Conservation (phyloP, 2,329 filamentous ascomycete species). For the Ambrosiella beaveri region DNA sequence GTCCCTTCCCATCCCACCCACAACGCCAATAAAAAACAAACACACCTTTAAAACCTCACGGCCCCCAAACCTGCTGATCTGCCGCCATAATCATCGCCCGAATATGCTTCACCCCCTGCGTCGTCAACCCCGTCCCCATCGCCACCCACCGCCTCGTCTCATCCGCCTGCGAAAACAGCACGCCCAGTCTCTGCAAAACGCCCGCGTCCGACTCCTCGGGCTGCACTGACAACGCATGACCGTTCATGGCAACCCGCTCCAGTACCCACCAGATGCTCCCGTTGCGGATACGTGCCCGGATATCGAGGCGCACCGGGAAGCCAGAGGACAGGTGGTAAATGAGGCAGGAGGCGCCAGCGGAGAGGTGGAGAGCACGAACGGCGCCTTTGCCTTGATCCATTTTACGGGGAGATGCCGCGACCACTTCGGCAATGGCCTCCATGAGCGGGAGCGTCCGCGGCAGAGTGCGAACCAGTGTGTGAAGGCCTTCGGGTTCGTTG, state of each 20-base stretch:
- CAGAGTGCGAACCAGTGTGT: constrained; percentile 35
- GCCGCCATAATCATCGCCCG: constrained; percentile 13
- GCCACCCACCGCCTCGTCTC: constrained; percentile 16
- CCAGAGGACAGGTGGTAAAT: constrained; percentile 29
- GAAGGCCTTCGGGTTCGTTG: constrained; percentile 36
- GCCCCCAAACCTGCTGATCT: constrained; percentile 12
- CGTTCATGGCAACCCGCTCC: constrained; percentile 19
- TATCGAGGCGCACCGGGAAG: constrained; percentile 31
- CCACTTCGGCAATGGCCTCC: constrained; percentile 26
- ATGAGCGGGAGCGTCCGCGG: constrained; percentile 48
- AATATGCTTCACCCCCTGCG: constrained; percentile 7
- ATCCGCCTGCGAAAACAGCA: constrained; percentile 4
- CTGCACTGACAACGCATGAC: constrained; percentile 9
- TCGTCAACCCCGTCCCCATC: constrained; percentile 15
- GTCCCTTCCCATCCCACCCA: not conserved
- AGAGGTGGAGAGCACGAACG: constrained; percentile 34
- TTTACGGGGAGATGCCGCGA: constrained; percentile 17
- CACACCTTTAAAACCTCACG: not conserved
- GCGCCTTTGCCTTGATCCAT: constrained; percentile 26
- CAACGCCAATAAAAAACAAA: constrained; percentile 1
- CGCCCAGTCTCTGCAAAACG: not conserved
- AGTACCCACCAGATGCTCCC: constrained; percentile 36
- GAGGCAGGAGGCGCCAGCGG: constrained; percentile 40
- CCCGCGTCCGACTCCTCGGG: constrained; percentile 3
- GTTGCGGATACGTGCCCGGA: constrained; percentile 25